Evolutionary conservation across 805 yeast genomes (phyloP).

Genomic region (Myxozyma lipomycoides): DNA sequence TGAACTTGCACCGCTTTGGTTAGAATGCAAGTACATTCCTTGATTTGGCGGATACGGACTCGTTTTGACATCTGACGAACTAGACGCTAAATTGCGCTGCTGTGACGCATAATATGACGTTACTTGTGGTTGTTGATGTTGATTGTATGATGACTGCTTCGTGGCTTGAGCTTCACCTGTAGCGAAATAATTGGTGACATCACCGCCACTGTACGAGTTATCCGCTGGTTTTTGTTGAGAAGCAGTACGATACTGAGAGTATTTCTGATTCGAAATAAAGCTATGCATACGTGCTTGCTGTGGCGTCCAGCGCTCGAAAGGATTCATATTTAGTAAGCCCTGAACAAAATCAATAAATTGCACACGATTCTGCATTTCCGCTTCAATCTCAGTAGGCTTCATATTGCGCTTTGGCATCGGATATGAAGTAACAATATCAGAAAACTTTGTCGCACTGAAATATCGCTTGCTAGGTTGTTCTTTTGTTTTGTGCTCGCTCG

Average conservation of each 20-base stretch:
- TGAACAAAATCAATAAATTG: constrained; percentile 70
- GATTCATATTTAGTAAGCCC: constrained; percentile 78
- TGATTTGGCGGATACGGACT: constrained; percentile 24
- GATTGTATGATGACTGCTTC: constrained; percentile 4
- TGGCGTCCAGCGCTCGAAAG: constrained; percentile 94
- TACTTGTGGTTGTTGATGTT: constrained; percentile 14
- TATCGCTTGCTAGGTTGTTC: constrained; percentile 86
- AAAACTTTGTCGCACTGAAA: constrained; percentile 60
- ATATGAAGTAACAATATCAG: constrained; percentile 74
- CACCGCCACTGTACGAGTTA: not conserved
- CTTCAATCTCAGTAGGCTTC: constrained; percentile 47
- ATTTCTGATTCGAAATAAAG: constrained; percentile 64
- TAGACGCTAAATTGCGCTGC: constrained; percentile 1
- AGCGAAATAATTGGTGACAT: not conserved
- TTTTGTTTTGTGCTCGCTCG: constrained; percentile 40
- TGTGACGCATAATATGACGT: constrained; percentile 7
- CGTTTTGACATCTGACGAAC: constrained; percentile 2
- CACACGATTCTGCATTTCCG: constrained; percentile 66
- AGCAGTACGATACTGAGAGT: constrained; percentile 28
- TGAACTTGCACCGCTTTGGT: not conserved
- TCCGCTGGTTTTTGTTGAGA: constrained; percentile 4
- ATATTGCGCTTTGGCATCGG: constrained; percentile 43
- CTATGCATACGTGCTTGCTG: constrained; percentile 93
- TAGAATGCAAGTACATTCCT: not conserved
- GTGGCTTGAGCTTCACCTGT: not conserved